Conservation (phyloP, 2,329 filamentous ascomycete genomes). For the Colletotrichum caudatum region DNA sequence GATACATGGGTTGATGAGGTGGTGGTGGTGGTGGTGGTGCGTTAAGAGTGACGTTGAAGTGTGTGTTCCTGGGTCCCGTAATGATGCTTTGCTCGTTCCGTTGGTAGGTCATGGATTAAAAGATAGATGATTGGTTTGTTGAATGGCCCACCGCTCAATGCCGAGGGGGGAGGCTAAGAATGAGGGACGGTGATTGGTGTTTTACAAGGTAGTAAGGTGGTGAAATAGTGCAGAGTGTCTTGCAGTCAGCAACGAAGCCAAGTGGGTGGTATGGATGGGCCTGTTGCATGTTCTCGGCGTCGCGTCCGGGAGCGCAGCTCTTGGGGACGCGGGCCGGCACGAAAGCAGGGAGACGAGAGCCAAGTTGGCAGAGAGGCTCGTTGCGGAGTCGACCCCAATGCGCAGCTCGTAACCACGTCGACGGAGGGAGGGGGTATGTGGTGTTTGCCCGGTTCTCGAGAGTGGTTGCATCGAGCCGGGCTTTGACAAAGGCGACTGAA, state of each 20-base stretch:
- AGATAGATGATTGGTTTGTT: conserved; percentile 13
- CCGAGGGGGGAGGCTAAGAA: conserved; percentile 7
- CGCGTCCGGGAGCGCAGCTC: conserved; percentile 40
- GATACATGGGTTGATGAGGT: conserved; percentile 20
- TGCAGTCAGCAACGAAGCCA: conserved; percentile 35
- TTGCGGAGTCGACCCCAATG: neutral
- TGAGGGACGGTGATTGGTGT: conserved; percentile 1
- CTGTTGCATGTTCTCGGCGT: conserved; percentile 16
- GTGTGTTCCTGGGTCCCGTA: conserved; percentile 30
- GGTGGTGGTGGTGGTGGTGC: neutral
- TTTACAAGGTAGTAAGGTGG: conserved; percentile 26
- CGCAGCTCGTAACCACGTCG: neutral
- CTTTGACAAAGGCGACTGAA: conserved; percentile 22
- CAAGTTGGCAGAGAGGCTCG: neutral
- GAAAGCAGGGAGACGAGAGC: conserved; percentile 13
- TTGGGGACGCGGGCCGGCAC: conserved; percentile 35
- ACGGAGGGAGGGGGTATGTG: neutral
- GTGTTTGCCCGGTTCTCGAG: conserved; percentile 7
- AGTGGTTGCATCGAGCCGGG: conserved; percentile 13
- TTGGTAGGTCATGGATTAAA: conserved; percentile 41
- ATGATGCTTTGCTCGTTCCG: conserved; percentile 39
- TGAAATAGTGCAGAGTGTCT: conserved; percentile 25
- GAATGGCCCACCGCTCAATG: neutral
- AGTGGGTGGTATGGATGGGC: neutral
- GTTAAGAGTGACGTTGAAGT: conserved; percentile 23